Evolutionary conservation across 805 yeast species (phyloP).

Genomic region (Wickerhamiella nectarea): DNA sequence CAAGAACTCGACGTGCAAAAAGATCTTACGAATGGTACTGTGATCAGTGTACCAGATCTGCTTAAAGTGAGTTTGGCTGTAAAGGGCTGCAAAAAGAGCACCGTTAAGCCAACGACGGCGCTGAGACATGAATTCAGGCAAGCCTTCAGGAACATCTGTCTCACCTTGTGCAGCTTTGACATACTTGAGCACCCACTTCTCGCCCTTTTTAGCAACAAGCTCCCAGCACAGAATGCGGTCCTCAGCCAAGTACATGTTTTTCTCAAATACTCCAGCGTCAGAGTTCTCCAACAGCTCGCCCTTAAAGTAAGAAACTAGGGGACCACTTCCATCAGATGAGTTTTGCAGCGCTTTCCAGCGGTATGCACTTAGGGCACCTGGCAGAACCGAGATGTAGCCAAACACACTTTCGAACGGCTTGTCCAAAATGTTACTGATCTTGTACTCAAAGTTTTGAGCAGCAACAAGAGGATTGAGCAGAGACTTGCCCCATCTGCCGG

Average conservation of each 20-base stretch:
- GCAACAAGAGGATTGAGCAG: slow-evolving; percentile 85
- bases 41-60: slow-evolving; percentile 86
- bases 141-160: slow-evolving; percentile 90
- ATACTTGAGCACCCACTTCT: slow-evolving; percentile 81
- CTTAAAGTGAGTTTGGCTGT: slow-evolving; percentile 70
- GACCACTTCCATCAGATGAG: slow-evolving; percentile 86
- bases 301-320: slow-evolving; percentile 73
- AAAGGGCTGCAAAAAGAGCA: slow-evolving; percentile 91
- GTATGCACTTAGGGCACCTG: slow-evolving; percentile 93
- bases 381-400: slow-evolving; percentile 86
- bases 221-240: slow-evolving; percentile 96
- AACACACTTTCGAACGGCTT: slow-evolving; percentile 86
- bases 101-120: slow-evolving; percentile 98
- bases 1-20: slow-evolving; percentile 74
- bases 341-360: slow-evolving; percentile 76
- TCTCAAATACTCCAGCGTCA: slow-evolving; percentile 80
- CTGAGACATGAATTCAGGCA: slow-evolving; percentile 89
- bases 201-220: slow-evolving; percentile 68
- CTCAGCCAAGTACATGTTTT: slow-evolving; percentile 94
- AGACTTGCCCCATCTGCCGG: slow-evolving; percentile 75
- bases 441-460: slow-evolving; percentile 91
- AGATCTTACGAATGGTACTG: slow-evolving; percentile 61
- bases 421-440: slow-evolving; percentile 90
- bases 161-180: slow-evolving; percentile 90
- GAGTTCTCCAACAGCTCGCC: slow-evolving; percentile 59